These are phyloP conservation scores for Rhipidocladum racemiflorum DNA, from an alignment of 176 grass and related monocot species.

Conservation along the genomic window DNA sequence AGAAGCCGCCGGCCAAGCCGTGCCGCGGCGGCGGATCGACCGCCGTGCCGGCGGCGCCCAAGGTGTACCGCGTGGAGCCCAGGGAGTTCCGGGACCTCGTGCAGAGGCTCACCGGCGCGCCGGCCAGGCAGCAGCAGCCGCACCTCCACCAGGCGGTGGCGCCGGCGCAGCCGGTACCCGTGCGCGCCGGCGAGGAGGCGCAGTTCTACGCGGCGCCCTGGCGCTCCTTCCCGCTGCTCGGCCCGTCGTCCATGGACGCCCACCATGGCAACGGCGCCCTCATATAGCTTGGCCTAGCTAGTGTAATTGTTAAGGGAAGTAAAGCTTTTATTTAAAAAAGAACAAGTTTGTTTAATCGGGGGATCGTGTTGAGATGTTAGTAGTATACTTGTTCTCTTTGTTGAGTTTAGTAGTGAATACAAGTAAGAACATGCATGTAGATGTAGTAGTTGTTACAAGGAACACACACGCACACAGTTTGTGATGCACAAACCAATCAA, in stretches of 20 bases:
- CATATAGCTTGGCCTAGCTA: neutral
- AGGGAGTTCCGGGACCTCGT: slow-evolving; percentile 53
- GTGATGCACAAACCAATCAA: neutral
- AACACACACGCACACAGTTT: too few relatives aligned
- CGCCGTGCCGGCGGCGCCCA: slow-evolving; percentile 23
- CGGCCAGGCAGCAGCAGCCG: neutral
- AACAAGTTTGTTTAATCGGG: too few relatives aligned
- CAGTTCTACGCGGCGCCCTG: slow-evolving; percentile 13
- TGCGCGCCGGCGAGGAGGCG: slow-evolving; percentile 12
- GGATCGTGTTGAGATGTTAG: too few relatives aligned
- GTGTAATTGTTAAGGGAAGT: too few relatives aligned
- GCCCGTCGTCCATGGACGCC: neutral
- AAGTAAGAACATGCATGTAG: neutral
- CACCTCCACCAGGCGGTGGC: neutral
- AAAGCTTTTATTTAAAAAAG: too few relatives aligned
- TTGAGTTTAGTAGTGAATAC: too few relatives aligned
- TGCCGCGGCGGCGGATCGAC: neutral
- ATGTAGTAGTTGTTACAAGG: neutral
- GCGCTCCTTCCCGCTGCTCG: slow-evolving; percentile 34
- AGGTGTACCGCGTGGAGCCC: slow-evolving; percentile 62
- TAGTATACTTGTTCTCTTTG: too few relatives aligned
- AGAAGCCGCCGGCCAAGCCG: slow-evolving; percentile 42
- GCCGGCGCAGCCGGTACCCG: neutral
- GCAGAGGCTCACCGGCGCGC: slow-evolving; percentile 59
- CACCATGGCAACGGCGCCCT: slow-evolving; percentile 6